Evolutionary conservation across 306 rosid species (phyloP).

Genomic region (Vigna hirtella): DNA sequence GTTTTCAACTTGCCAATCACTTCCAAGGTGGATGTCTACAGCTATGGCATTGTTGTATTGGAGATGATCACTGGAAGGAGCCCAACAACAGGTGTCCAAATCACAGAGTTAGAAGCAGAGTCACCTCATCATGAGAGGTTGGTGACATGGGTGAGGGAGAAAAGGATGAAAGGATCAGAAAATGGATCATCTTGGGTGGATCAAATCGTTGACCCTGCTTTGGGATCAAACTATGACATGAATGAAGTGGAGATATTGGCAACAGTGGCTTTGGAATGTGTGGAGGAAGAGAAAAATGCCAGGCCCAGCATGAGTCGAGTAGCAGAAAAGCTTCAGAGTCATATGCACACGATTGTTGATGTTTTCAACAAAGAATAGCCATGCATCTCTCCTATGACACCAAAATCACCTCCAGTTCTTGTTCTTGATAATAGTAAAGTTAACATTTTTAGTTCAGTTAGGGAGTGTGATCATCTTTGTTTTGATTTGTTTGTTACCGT

Average conservation of each 20-base stretch:
- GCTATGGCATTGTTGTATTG: slow-evolving; percentile 43
- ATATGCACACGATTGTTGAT: background rate
- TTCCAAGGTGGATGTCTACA: slow-evolving; percentile 44
- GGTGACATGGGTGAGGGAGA: slow-evolving; percentile 46
- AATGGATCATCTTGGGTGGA: slow-evolving; percentile 40
- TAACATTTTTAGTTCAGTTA: background rate
- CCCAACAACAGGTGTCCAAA: background rate
- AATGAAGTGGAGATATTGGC: slow-evolving; percentile 25
- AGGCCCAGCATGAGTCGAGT: slow-evolving; percentile 45
- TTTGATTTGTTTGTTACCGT: background rate
- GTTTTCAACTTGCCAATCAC: slow-evolving; percentile 35
- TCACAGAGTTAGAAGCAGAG: slow-evolving; percentile 4
- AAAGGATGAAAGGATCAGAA: slow-evolving; percentile 20
- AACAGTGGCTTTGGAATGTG: slow-evolving; percentile 44
- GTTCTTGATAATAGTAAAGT: background rate
- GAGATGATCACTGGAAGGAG: slow-evolving; percentile 42
- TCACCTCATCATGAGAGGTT: slow-evolving; percentile 2
- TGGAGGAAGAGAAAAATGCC: slow-evolving; percentile 14
- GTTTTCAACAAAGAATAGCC: background rate
- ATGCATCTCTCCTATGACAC: background rate
- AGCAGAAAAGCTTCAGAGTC: slow-evolving; percentile 2
- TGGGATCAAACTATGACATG: slow-evolving; percentile 29
- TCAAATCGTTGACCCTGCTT: slow-evolving; percentile 32
- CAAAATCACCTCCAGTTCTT: background rate
- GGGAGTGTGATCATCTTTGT: background rate